A percentile compares a stretch with the other conserved stretches of the same genome.
Evolutionary conservation across 2,329 filamentous ascomycete genomes (phyloP).

Genomic region (Penicillium sp.): DNA sequence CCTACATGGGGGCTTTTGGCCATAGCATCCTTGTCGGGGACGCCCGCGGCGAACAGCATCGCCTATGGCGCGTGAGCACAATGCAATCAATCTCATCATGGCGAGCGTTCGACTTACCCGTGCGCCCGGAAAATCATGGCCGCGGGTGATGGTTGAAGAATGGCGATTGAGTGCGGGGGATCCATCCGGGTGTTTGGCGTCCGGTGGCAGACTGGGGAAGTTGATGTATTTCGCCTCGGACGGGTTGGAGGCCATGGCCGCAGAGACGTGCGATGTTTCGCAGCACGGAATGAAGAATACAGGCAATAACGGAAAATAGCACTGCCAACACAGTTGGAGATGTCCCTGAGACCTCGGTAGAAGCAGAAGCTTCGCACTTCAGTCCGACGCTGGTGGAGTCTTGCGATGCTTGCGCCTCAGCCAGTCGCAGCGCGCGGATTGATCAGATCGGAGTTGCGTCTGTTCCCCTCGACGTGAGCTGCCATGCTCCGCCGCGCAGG

Average conservation of each 20-base stretch:
- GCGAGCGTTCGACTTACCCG: constrained; percentile 60
- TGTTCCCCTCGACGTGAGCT: neutral
- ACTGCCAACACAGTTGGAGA: constrained; percentile 14
- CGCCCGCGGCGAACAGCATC: constrained; percentile 91
- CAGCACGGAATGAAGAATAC: neutral
- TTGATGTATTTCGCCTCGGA: constrained; percentile 54
- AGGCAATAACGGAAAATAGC: neutral
- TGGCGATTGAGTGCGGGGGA: constrained; percentile 75
- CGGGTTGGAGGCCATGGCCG: constrained; percentile 27
- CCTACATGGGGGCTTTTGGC: constrained; percentile 88
- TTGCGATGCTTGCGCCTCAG: constrained; percentile 7
- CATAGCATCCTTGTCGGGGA: constrained; percentile 79
- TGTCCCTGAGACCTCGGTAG: constrained; percentile 1
- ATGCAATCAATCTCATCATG: neutral
- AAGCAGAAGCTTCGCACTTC: constrained; percentile 9
- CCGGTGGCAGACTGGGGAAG: constrained; percentile 56
- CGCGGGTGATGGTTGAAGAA: constrained; percentile 76
- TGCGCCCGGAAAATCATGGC: constrained; percentile 86
- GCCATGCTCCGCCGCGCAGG: neutral
- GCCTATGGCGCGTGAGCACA: constrained; percentile 53
- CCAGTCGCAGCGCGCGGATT: constrained; percentile 17
- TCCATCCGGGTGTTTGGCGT: constrained; percentile 53
- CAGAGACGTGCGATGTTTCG: constrained; percentile 26
- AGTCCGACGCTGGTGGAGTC: constrained; percentile 12
- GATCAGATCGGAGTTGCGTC: constrained; percentile 18